Evolutionary conservation across 2,329 filamentous ascomycete species (phyloP), one percentile per base, ranked within the genome.

Genomic region (Cytospora chrysosperma): DNA sequence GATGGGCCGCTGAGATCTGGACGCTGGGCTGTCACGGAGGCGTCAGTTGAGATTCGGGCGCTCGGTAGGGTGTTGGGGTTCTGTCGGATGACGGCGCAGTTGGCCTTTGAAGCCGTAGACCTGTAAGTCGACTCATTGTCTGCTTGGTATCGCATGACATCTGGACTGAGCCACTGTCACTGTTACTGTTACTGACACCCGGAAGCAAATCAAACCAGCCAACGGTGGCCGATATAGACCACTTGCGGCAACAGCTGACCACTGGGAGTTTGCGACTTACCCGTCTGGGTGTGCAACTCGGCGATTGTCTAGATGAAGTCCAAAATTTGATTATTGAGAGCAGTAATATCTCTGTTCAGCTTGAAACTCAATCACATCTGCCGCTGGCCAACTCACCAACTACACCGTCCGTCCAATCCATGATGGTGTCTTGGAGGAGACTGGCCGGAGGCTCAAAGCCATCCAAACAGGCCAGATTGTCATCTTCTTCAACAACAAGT

Each of bases 21-120:
- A 13, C 62, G 52, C 50, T 68, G 66, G 66, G 62, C 52, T 13
- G 43, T 64, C 15, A 61, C 53, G 6, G 60, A 58, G 27, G 65
- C 59, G 6, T 55, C 60, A 24, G 53, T 56, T 8, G 56, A 68
- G 24, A 43, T 61, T 13, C 55, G 47, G 13, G 53, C 60, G 13
- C 32, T 68, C 13, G 53, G 34, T 49, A 43, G 51, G 26, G 59
- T 47, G 1, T 28, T 68, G 19, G 61, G 56, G 32, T 51, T 61
- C 13, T 65, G 62, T 32, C 57, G 65, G 19, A 58, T 53, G 37
- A 57, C 65, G 6, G 26, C 67, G 9, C 58, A 61, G n/a, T 51
- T 67, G 7, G 57, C 53, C 24, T 32, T 57, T 17, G 59, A 61
- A 21, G 65, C 63, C 15, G 49, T 56, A 30, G 52, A 62, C 9